phyloP scores from a whole-genome alignment of 1,284 basidiomycete genomes.

The Ustilago nuda region DNA sequence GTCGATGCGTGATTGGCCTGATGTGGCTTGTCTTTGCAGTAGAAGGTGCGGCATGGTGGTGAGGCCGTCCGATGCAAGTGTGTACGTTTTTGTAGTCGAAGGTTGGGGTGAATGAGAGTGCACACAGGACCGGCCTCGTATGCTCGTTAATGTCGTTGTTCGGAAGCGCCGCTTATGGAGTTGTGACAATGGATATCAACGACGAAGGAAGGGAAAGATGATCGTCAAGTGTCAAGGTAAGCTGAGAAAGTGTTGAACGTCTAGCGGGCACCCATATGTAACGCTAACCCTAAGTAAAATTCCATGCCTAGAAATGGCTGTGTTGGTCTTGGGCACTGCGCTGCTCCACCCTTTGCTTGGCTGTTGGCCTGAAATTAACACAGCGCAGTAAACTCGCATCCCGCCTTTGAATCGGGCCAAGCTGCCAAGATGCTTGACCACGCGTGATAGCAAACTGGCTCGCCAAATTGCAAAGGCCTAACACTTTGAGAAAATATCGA shows the following conservation, averaged over 20 bases:
- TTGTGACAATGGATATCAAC: not conserved
- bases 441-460: not conserved
- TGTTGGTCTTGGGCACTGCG: constrained; percentile 9
- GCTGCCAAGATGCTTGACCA: not conserved
- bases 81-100: not conserved
- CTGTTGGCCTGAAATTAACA: constrained; percentile 1
- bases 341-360: not conserved
- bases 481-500: not conserved
- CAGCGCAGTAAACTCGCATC: not conserved
- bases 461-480: not conserved
- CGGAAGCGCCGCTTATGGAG: not conserved
- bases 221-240: not conserved
- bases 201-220: not conserved
- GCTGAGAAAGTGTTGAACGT: too few species aligned
- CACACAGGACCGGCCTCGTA: constrained; percentile 8
- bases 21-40: constrained; percentile 10
- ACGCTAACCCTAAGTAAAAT: not conserved
- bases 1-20: constrained; percentile 38
- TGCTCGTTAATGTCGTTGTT: not conserved
- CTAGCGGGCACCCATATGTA: too few species aligned
- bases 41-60: constrained; percentile 24
- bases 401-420: not conserved
- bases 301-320: not conserved
- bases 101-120: not conserved
- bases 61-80: not conserved